A percentile compares a stretch with the other conserved stretches of the same genome.
These are phyloP conservation scores for Selaginella tamariscina DNA, from an alignment of 75 land plant genomes.

Conservation along the genomic window DNA sequence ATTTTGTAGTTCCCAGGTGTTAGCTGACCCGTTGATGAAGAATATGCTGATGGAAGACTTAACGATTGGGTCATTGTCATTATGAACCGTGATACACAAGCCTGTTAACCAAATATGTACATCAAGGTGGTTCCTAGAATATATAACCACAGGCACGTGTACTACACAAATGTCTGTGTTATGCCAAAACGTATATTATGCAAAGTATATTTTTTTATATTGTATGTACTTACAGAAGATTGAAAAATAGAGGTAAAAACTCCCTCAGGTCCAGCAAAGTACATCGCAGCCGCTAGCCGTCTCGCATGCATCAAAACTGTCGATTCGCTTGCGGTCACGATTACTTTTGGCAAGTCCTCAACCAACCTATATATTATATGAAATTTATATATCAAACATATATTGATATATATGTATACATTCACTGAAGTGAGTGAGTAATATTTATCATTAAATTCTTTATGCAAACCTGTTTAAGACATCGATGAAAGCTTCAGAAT, in stretches of 20 bases:
- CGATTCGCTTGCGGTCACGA: slow-evolving; percentile 54
- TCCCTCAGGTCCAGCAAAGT: slow-evolving; percentile 71
- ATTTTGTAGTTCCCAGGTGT: background rate
- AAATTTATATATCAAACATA: too few relatives aligned
- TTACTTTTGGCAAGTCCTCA: slow-evolving; percentile 55
- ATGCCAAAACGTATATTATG: too few relatives aligned
- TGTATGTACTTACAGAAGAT: slow-evolving; percentile 82
- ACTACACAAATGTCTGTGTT: too few relatives aligned
- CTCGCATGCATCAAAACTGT: slow-evolving; percentile 48
- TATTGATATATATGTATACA: too few relatives aligned
- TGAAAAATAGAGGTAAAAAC: slow-evolving; percentile 43
- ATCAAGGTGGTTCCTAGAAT: too few relatives aligned
- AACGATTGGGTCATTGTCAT: background rate
- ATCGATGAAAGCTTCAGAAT: background rate
- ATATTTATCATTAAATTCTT: background rate
- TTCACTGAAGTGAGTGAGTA: too few relatives aligned
- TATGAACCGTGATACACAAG: background rate
- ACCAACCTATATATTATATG: slow-evolving; percentile 57
- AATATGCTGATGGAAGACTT: background rate
- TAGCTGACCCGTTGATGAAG: background rate
- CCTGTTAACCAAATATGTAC: too few relatives aligned
- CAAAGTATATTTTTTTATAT: too few relatives aligned
- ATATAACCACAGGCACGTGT: too few relatives aligned
- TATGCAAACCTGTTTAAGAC: slow-evolving; percentile 3
- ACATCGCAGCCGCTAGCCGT: slow-evolving; percentile 56